Evolutionary conservation across 2,329 filamentous ascomycete species (phyloP).

Genomic region (Sclerotinia glacialis): DNA sequence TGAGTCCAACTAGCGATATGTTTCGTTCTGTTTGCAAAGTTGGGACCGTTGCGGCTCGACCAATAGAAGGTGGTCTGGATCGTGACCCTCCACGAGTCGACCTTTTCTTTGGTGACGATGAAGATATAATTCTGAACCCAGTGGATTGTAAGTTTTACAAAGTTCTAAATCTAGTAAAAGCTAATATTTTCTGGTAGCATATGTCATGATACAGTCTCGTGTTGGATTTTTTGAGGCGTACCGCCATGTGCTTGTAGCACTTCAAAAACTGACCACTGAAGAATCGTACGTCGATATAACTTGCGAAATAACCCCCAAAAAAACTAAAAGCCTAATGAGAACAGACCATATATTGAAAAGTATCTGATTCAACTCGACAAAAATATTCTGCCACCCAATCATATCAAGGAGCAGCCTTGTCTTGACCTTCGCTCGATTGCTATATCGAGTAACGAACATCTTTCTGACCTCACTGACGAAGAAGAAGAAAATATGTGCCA

Average conservation of each 20-base stretch:
- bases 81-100: conserved; percentile 70
- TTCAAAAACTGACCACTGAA: conserved; percentile 53
- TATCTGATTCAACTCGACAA: conserved; percentile 15
- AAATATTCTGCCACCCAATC: conserved; percentile 23
- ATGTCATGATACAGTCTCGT: conserved; percentile 74
- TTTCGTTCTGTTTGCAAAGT: conserved; percentile 66
- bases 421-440: conserved; percentile 22
- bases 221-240: conserved; percentile 74
- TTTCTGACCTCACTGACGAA: conserved; percentile 19
- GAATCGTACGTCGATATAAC: conserved; percentile 9
- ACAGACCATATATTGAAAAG: conserved; percentile 17
- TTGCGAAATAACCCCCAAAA: background rate
- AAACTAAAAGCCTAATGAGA: background rate
- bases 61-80: conserved; percentile 57
- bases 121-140: conserved; percentile 67
- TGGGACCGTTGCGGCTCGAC: conserved; percentile 69
- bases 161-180: background rate
- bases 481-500: conserved; percentile 41
- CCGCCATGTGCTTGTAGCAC: conserved; percentile 67
- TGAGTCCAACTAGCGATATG: conserved; percentile 54
- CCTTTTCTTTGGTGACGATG: conserved; percentile 62
- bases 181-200: conserved; percentile 27
- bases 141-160: conserved; percentile 49
- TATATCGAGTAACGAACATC: background rate
- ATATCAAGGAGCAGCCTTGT: conserved; percentile 16